Evolutionary conservation across 139 green algal species (phyloP), one percentile per base, ranked within the genome.

Genomic region (Chlamydomonas schloesseri): DNA sequence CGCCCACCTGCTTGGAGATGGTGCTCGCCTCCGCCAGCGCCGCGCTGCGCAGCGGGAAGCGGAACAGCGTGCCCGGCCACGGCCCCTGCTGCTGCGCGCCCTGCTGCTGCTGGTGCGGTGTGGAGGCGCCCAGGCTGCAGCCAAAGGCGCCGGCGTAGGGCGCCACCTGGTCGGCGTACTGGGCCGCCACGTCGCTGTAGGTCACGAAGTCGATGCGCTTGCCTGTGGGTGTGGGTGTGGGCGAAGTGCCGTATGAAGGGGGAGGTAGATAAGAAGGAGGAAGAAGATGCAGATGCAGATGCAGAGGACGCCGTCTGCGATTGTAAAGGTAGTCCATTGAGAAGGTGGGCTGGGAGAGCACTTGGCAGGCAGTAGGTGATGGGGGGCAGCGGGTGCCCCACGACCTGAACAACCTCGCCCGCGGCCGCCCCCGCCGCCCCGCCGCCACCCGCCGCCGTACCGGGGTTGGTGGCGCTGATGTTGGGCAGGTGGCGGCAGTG

Each of bases 201-300:
- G 82, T 73, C 36, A 96, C 89, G 79, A 95, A 96, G 82, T 98
- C 88, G 72, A 97, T 94, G 65, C 91, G 87, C 87, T 97, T 98
- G 68, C 92, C 93, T 21, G 93, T 31, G 23, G 31, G 47, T n/a
- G n/a, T n/a, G n/a, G n/a, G n/a, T n/a, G n/a, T n/a, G n/a, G n/a
- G n/a, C n/a, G n/a, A n/a, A n/a, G n/a, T n/a, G n/a, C n/a, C n/a
- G n/a, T n/a, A n/a, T n/a, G n/a, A n/a, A n/a, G n/a, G n/a, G n/a
- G n/a, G n/a, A n/a, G n/a, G n/a, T n/a, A n/a, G n/a, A n/a, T n/a
- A n/a, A n/a, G n/a, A n/a, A n/a, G n/a, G n/a, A n/a, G n/a, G n/a
- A n/a, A n/a, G n/a, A n/a, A n/a, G n/a, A n/a, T n/a, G n/a, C n/a
- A n/a, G n/a, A n/a, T n/a, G n/a, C n/a, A n/a, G n/a, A n/a, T n/a